These are phyloP conservation scores for Wickerhamomyces sp. DNA, from an alignment of 1,139 yeast genomes.

Conservation along the genomic window DNA sequence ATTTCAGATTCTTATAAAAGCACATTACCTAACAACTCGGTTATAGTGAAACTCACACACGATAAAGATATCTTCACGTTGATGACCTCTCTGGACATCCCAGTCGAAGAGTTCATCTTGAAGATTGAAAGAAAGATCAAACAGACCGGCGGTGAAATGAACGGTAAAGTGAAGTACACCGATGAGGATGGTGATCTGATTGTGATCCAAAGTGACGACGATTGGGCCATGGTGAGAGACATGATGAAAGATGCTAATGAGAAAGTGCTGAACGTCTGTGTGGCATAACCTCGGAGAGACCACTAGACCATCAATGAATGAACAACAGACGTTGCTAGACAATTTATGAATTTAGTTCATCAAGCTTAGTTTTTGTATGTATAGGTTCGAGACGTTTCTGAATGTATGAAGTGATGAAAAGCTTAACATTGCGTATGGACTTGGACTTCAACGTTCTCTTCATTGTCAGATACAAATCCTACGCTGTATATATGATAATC, in stretches of 20 bases:
- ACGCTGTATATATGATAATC: too few species aligned
- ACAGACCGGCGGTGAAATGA: slow-evolving; percentile 34
- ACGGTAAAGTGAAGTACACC: slow-evolving; percentile 64
- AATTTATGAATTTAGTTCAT: too few species aligned
- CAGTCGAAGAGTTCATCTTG: slow-evolving; percentile 27
- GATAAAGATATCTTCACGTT: slow-evolving; percentile 34
- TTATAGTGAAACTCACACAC: slow-evolving; percentile 32
- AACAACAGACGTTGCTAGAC: too few species aligned
- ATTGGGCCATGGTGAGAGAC: slow-evolving; percentile 42
- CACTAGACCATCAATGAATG: not conserved
- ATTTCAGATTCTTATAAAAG: slow-evolving; percentile 33
- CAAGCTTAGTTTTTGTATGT: too few species aligned
- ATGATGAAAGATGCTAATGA: slow-evolving; percentile 35
- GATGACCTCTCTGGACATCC: slow-evolving; percentile 29
- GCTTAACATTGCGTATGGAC: too few species aligned
- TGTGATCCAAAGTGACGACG: slow-evolving; percentile 79
- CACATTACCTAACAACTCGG: slow-evolving; percentile 30
- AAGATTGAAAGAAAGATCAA: slow-evolving; percentile 32
- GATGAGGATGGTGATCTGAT: slow-evolving; percentile 97
- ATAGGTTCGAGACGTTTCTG: too few species aligned
- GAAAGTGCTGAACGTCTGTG: slow-evolving; percentile 34
- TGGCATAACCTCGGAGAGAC: slow-evolving; percentile 7
- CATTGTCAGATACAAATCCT: too few species aligned
- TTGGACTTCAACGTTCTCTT: too few species aligned
- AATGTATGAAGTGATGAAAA: too few species aligned